Percentiles rank a stretch among this genome's conserved stretches.
These are phyloP conservation scores for Fusarium aywerte DNA, from an alignment of 2,329 filamentous ascomycete genomes.

Conservation along the genomic window DNA sequence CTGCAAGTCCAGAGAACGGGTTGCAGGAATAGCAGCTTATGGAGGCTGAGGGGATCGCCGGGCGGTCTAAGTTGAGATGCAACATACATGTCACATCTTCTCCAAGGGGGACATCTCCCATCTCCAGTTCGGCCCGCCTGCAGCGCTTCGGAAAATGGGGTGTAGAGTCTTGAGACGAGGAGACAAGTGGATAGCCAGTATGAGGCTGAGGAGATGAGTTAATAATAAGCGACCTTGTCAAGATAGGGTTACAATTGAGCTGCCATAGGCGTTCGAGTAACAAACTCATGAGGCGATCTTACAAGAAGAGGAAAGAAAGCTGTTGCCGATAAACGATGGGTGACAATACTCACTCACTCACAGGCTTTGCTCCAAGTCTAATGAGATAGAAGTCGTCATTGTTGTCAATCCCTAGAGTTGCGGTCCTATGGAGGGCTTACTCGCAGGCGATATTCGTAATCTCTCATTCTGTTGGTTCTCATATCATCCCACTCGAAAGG, in stretches of 20 bases:
- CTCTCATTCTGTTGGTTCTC: constrained; percentile 1
- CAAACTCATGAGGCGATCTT: constrained; percentile 4
- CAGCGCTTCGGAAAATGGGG: constrained; percentile 26
- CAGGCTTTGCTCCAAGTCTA: constrained; percentile 3
- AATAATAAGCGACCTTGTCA: neutral
- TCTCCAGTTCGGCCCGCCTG: constrained; percentile 39
- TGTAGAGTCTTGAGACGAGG: constrained; percentile 25
- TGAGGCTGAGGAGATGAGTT: constrained; percentile 34
- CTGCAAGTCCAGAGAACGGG: constrained; percentile 27
- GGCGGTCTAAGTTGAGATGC: constrained; percentile 27
- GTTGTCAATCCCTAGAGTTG: neutral
- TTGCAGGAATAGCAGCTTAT: constrained; percentile 1
- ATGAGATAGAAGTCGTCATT: neutral
- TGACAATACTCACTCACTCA: neutral
- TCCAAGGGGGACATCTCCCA: constrained; percentile 35
- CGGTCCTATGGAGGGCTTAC: neutral
- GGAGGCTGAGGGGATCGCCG: constrained; percentile 28
- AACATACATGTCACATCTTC: constrained; percentile 25
- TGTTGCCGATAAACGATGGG: neutral
- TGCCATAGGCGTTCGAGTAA: constrained; percentile 21
- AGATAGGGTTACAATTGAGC: constrained; percentile 22
- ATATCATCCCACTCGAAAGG: constrained; percentile 5
- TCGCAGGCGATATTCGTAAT: constrained; percentile 4
- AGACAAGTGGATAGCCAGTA: constrained; percentile 17
- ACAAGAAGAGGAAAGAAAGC: constrained; percentile 2